Base-by-base conservation (phyloP, 2,329 filamentous ascomycete genomes). In the Fusarium veterinarium region DNA sequence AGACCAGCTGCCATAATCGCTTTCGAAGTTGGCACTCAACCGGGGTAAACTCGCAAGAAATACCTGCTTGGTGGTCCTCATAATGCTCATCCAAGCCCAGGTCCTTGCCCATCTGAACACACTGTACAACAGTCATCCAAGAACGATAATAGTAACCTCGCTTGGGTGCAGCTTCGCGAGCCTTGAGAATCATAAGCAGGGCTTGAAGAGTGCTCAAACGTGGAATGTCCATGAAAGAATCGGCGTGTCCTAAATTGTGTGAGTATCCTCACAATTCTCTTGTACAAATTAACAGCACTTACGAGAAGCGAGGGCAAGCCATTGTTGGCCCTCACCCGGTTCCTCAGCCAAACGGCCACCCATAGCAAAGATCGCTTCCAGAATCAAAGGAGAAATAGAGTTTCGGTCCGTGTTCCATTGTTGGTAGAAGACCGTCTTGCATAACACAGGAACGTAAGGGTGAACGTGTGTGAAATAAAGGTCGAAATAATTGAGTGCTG, bases 131-230 rank as follows among this genome's bases (percentile, higher is more conserved):
- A 9, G 93, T 94, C 90, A 98, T 97, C 95, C 96, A 98, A 1
- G 96, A 98, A 41, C 95, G 91, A 82, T 96, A 98, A 81, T 96
- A 98, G 80, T 98, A 98, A 2, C 96, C 96, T 67, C 94, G 91
- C 79, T 97, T 97, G 0, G 95, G 95, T 13, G 93, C 91, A n/a
- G 93, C 93, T 81, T 98, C 95, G 71, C 95, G 90, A 3, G 95
- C 96, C 81, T 98, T 98, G 46, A 98, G 84, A 23, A 98, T 87
- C 48, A 98, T 91, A 48, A 98, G 84, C 69, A 97, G 86, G 6
- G 95, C 95, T 82, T 98, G 95, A 14, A 98, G 91, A 0, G 96
- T 98, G 82, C 94, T 98, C 51, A 98, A 79, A 55, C 95, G 89
- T 5, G 95, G 95, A 30, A 95, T 91, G 77, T 98, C 95, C 89